Evolutionary conservation across 1,139 yeast species (phyloP), one percentile per base, ranked within the genome.

Genomic region (Pneumocystis canis): DNA sequence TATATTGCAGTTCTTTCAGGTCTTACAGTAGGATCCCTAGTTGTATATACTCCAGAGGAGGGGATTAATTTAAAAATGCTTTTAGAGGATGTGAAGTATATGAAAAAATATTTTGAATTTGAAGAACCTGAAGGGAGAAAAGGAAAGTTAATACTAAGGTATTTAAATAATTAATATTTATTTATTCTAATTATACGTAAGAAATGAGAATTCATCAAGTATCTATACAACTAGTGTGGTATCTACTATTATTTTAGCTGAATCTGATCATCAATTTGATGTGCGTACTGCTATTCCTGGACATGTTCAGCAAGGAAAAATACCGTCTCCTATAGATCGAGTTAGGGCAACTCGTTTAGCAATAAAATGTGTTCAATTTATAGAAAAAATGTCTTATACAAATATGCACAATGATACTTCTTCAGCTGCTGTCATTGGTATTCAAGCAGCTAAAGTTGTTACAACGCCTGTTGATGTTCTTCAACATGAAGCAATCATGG

Each of bases 241-340:
- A 70, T 89, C 95, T 37, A 84, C 87, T 65, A 88, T 92, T 67
- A 84, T 90, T 70, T 82, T 84, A 68, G 85, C 86, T 67, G 92
- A 89, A 70, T 82, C 89, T 58, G 77, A 81, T 61, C 85, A 87
- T 61, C 79, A 80, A 66, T 92, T 89, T 72, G 97, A 90, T 71
- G 87, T 95, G 25, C 85, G 95, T 74, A 89, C 96, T 3, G 98
- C 98, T 18, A 84, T 90, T 63, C 98, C 98, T 14, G 98, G 98
- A 35, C 98, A 92, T 72, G 95, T 89, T 62, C 98, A 92, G 78
- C 98, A 92, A 76, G 98, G 98, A 74, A 96, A 95, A 65, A 82
- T 84, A 63, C 98, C 98, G 56, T 87, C 97, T 2, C 89, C 97
- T 6, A 87, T 89, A 75, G 98, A 92, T 74, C 84, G 97, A 75